Conservation (phyloP, 208 protist species). For the Acanthamoeba triangularis region DNA sequence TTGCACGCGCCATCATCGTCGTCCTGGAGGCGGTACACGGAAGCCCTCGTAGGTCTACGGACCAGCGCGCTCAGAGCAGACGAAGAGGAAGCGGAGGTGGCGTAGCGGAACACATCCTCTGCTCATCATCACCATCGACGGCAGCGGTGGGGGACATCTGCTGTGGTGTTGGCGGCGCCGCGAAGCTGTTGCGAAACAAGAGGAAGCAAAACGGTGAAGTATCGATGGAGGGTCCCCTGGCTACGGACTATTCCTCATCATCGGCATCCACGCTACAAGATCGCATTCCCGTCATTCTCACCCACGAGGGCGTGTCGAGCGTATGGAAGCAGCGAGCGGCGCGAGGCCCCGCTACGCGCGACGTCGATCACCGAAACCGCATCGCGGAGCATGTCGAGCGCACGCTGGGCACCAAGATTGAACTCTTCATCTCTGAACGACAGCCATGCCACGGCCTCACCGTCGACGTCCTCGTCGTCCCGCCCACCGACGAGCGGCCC, state of each 20-base stretch:
- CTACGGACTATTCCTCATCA: neutral
- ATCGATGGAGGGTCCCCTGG: neutral
- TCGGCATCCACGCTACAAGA: neutral
- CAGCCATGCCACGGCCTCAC: constrained; percentile 66
- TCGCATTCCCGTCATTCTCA: constrained; percentile 65
- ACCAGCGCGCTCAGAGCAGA: neutral
- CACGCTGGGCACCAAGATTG: constrained; percentile 67
- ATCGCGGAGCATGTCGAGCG: constrained; percentile 61
- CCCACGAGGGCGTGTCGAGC: constrained; percentile 48
- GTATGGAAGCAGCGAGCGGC: constrained; percentile 51
- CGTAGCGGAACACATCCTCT: neutral
- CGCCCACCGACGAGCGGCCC: constrained; percentile 48
- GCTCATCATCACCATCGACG: neutral
- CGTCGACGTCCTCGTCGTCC: constrained; percentile 54
- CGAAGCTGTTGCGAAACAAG: constrained; percentile 17
- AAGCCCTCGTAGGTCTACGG: constrained; percentile 11
- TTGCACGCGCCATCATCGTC: neutral
- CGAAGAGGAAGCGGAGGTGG: neutral
- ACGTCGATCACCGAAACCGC: constrained; percentile 48
- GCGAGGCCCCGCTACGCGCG: constrained; percentile 20
- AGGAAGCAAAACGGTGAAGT: constrained; percentile 45
- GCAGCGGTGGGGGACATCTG: constrained; percentile 4
- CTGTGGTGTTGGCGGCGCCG: neutral
- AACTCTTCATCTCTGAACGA: constrained; percentile 61
- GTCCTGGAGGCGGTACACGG: constrained; percentile 26